Evolutionary conservation across 1,139 yeast species (phyloP).

Genomic region (Wickerhamomyces sp.): DNA sequence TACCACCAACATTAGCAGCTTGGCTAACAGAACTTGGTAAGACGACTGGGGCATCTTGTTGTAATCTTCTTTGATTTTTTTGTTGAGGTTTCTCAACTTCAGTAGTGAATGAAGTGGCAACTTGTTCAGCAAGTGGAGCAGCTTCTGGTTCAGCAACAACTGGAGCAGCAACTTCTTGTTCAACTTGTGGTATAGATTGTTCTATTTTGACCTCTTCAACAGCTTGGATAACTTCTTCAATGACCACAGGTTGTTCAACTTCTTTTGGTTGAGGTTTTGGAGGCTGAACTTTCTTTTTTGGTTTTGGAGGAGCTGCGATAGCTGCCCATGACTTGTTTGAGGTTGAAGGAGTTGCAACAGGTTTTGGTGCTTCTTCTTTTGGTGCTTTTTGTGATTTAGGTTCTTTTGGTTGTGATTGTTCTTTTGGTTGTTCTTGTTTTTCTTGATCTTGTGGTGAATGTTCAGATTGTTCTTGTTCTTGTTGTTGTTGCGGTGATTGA

Average conservation of each 20-base stretch:
- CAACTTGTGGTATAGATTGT: slow-evolving; percentile 9
- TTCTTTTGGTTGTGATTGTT: slow-evolving; percentile 8
- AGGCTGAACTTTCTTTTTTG: slow-evolving; percentile 21
- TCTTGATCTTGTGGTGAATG: slow-evolving; percentile 3
- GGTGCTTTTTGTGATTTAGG: slow-evolving; percentile 6
- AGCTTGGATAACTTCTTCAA: slow-evolving; percentile 13
- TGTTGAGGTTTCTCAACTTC: slow-evolving; percentile 13
- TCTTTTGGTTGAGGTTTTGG: slow-evolving; percentile 18
- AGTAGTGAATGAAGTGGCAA: neutral
- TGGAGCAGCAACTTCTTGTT: slow-evolving; percentile 8
- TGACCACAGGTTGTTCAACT: slow-evolving; percentile 2
- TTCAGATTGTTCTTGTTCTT: slow-evolving; percentile 6
- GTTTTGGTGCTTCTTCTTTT: slow-evolving; percentile 11
- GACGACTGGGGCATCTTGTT: slow-evolving; percentile 55
- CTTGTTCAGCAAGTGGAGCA: slow-evolving; percentile 10
- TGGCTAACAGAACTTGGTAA: slow-evolving; percentile 51
- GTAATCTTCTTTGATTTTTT: slow-evolving; percentile 28
- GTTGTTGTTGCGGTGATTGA: slow-evolving; percentile 9
- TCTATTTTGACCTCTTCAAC: slow-evolving; percentile 18
- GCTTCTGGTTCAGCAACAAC: slow-evolving; percentile 14
- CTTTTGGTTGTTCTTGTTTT: slow-evolving; percentile 3
- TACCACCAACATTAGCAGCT: slow-evolving; percentile 83
- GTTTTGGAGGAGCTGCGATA: slow-evolving; percentile 56
- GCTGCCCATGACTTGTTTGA: slow-evolving; percentile 50
- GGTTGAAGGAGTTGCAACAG: slow-evolving; percentile 26